These are phyloP conservation scores for Phragmites australis DNA, from an alignment of 176 grass and related monocot genomes.

Conservation along the genomic window DNA sequence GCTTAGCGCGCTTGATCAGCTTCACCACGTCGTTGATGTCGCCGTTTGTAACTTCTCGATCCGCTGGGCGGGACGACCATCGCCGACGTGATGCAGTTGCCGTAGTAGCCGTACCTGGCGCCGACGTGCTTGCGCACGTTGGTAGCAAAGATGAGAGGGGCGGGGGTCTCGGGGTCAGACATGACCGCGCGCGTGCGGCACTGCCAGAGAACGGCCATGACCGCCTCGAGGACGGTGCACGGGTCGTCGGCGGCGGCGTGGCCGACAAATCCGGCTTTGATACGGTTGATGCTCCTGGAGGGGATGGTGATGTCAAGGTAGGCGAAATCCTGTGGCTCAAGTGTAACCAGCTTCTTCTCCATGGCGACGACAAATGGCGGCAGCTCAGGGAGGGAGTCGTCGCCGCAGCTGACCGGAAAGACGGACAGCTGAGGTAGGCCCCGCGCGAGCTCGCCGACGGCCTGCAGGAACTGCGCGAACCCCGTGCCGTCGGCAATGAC, in stretches of 20 bases:
- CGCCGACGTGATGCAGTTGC: constrained; percentile 36
- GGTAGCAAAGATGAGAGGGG: constrained; percentile 8
- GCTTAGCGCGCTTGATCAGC: constrained; percentile 30
- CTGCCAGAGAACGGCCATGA: constrained; percentile 26
- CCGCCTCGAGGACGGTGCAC: constrained; percentile 20
- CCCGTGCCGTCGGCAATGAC: constrained; percentile 29
- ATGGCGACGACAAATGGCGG: constrained; percentile 7
- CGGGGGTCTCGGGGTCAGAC: neutral
- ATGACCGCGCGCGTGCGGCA: constrained; percentile 27
- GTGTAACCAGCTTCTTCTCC: neutral
- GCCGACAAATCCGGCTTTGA: constrained; percentile 1
- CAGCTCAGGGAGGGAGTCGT: constrained; percentile 1
- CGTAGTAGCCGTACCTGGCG: constrained; percentile 2
- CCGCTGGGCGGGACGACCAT: constrained; percentile 1
- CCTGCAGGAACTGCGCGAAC: constrained; percentile 23
- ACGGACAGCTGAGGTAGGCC: neutral
- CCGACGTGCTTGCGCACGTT: constrained; percentile 25
- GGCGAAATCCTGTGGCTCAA: neutral
- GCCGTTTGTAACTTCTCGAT: constrained; percentile 20
- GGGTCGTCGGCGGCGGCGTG: neutral
- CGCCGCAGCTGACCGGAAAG: constrained; percentile 15
- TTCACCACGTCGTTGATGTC: neutral
- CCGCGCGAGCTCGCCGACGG: constrained; percentile 28
- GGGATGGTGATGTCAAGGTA: constrained; percentile 32
- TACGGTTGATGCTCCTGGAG: neutral